Evolutionary conservation across 768 basidiomycete genomes (phyloP).

Genomic region (Podaxis sp.): DNA sequence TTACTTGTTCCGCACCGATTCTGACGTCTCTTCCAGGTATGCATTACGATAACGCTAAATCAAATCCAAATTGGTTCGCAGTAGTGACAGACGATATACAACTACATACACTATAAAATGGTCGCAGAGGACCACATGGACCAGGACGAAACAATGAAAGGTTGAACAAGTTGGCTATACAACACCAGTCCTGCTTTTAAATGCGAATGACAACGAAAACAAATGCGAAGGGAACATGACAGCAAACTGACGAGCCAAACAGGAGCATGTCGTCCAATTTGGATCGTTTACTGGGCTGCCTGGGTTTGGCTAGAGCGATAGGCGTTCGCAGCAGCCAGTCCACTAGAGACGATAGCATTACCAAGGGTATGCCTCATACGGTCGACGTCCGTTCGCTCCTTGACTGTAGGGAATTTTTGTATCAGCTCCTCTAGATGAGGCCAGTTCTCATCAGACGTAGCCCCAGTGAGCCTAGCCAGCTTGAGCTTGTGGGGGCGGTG

Average conservation of each 20-base stretch:
- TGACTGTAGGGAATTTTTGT: conserved; percentile 56
- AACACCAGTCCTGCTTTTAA: background rate
- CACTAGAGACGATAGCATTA: conserved; percentile 47
- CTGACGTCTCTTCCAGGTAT: conserved; percentile 44
- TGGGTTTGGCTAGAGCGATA: conserved; percentile 6
- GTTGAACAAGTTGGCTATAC: background rate
- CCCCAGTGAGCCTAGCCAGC: conserved; percentile 63
- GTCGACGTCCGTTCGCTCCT: conserved; percentile 44
- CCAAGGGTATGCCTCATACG: conserved; percentile 52
- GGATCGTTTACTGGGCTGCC: background rate
- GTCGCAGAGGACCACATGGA: background rate
- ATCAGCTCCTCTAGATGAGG: conserved; percentile 71
- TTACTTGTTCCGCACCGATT: background rate
- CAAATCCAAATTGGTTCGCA: background rate
- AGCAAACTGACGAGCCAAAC: conserved; percentile 2
- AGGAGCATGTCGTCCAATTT: too few relatives aligned
- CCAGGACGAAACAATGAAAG: background rate
- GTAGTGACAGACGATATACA: conserved; percentile 7
- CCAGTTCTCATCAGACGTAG: conserved; percentile 90
- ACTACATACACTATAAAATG: background rate
- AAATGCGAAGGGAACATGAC: conserved; percentile 2
- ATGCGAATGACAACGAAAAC: background rate
- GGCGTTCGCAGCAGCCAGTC: conserved; percentile 19
- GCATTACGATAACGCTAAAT: conserved; percentile 43
- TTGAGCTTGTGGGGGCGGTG: conserved; percentile 46